Evolutionary conservation across 345 rosid species (phyloP).

Genomic region (Reutealis trisperma): DNA sequence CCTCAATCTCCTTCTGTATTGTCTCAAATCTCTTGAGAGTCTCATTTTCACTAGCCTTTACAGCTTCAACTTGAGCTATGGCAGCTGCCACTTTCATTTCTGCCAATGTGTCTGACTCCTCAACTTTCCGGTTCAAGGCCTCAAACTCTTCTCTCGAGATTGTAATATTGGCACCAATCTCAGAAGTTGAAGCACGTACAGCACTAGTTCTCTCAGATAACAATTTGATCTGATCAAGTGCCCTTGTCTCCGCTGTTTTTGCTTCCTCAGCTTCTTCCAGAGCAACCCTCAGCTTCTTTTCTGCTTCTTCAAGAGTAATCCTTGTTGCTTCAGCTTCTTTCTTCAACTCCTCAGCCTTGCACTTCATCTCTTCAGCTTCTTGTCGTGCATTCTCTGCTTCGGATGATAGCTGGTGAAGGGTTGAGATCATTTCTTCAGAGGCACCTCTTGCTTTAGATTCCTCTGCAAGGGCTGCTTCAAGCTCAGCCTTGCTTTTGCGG

Average conservation of each 20-base stretch:
- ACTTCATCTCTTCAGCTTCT: conserved; percentile 79
- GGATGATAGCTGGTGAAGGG: conserved; percentile 63
- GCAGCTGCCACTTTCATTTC: conserved; percentile 97
- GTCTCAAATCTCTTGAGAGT: conserved; percentile 72
- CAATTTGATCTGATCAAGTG: conserved; percentile 66
- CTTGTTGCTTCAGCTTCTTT: conserved; percentile 65
- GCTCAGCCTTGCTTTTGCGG: conserved; percentile 73
- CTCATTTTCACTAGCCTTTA: conserved; percentile 91
- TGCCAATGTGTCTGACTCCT: conserved; percentile 67
- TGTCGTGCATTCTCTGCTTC: conserved; percentile 66
- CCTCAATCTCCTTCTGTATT: conserved; percentile 72
- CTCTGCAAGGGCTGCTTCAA: conserved; percentile 60
- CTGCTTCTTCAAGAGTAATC: conserved; percentile 65
- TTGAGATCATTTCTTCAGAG: conserved; percentile 76
- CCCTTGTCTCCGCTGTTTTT: conserved; percentile 64
- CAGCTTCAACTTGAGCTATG: conserved; percentile 93
- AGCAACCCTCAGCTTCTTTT: conserved; percentile 65
- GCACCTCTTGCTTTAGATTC: conserved; percentile 69
- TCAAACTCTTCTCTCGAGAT: conserved; percentile 81
- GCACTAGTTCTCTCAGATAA: conserved; percentile 73
- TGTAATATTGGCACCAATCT: conserved; percentile 71
- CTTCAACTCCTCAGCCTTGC: conserved; percentile 63
- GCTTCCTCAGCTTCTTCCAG: conserved; percentile 91
- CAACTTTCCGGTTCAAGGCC: conserved; percentile 74
- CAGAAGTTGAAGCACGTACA: conserved; percentile 79